Base-by-base conservation (phyloP, 768 basidiomycete genomes). In the Lentinula boryana region DNA sequence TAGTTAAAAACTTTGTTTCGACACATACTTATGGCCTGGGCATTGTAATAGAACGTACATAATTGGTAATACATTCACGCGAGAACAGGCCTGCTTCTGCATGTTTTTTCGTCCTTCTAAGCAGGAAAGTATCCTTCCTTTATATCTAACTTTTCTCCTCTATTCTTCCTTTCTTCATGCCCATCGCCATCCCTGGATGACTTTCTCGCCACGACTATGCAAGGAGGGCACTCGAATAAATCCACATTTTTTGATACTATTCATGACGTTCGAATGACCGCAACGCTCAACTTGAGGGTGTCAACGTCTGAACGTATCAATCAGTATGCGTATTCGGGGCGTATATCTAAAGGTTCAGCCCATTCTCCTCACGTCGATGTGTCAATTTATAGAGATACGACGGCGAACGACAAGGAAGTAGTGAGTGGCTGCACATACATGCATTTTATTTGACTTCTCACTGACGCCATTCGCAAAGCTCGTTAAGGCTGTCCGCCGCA, bases 401-500 rank as follows among this genome's bases (percentile, higher is more conserved):
- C 66, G 16, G 56, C 52, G 3, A 40, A 60, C 36, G 72, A 72
- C 62, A 72, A 74, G 63, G 74, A 74, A 63, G 81, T 81, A 75
- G 84, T 82, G 69, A 67, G 80, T 76, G n/a, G 32, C 35, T 23
- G 27, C 33, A 68, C 63, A 65, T 51, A 41, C 36, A 57, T 31
- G 32, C 16, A 32, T 50, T 50, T 56, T 53, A 43, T 27, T 43
- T 48, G 21, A 60, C 59, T 48, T 54, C n/a, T 38, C 18, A 56
- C 61, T 48, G n/a, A 33, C 16, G 46, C 15, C 16, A 5, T n/a
- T 16, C 33, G n/a, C 18, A 44, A 65, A 91, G 89, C 89, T 88
- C 33, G 79, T 91, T 68, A 91, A 91, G 71, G 78, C 79, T 62
- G 82, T 91, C 44, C 81, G 80, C 67, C 82, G 87, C 61, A 83